A percentile compares a stretch with the other conserved stretches of the same genome.
These are phyloP conservation scores for Prasinococcaceae sp. DNA, from an alignment of 139 green algal species.

Conservation along the genomic window DNA sequence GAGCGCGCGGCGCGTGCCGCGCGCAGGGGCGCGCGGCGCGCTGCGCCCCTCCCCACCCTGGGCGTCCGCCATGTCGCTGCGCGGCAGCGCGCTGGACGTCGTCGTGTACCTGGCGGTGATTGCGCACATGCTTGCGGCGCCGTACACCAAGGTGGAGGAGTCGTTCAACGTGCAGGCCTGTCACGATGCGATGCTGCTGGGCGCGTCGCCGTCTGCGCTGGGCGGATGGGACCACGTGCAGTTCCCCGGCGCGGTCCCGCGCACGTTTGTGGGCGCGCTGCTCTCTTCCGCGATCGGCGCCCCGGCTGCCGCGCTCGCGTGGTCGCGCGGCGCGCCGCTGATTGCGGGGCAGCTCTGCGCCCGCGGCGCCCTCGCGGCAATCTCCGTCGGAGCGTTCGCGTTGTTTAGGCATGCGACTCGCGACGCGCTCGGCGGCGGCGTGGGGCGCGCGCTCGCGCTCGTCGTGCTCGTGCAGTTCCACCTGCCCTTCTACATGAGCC, in stretches of 20 bases:
- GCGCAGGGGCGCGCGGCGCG: too few species aligned
- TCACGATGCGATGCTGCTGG: too few species aligned
- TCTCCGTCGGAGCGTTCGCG: background rate
- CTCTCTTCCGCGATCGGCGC: too few species aligned
- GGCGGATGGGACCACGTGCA: slow-evolving; percentile 53
- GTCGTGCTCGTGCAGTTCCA: slow-evolving; percentile 50
- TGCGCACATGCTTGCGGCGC: slow-evolving; percentile 23
- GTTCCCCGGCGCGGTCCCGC: slow-evolving; percentile 69
- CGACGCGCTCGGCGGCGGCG: slow-evolving; percentile 2
- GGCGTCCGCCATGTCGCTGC: too few species aligned
- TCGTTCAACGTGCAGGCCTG: slow-evolving; percentile 52
- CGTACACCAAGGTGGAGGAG: slow-evolving; percentile 78
- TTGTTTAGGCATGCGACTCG: background rate
- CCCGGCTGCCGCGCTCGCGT: too few species aligned
- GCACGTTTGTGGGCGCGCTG: slow-evolving; percentile 46
- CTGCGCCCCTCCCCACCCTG: too few species aligned
- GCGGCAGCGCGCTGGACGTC: too few species aligned
- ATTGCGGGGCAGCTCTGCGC: background rate
- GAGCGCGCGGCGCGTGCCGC: too few species aligned
- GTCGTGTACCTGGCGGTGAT: slow-evolving; percentile 11
- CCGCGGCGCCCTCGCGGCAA: background rate
- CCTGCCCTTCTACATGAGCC: slow-evolving; percentile 57
- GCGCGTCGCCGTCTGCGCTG: background rate
- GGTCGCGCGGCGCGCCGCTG: background rate
- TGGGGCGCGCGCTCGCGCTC: slow-evolving; percentile 5